Conservation (phyloP, 2,329 filamentous ascomycete species). For the Ramularia collo-cygni region DNA sequence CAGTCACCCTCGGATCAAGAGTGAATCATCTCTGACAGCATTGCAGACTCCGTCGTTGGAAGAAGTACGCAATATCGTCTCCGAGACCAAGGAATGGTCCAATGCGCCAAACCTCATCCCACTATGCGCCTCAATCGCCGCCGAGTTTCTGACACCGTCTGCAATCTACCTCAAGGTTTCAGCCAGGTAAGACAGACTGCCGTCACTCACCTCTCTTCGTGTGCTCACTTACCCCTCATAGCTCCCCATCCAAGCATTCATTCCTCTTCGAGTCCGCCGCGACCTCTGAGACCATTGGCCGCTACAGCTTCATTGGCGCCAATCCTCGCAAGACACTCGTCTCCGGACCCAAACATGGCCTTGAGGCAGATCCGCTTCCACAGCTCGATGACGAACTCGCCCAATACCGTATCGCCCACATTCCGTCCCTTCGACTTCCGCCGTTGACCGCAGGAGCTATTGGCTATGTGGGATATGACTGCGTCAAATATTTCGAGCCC, state of each 20-base stretch:
- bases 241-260: conserved; percentile 65
- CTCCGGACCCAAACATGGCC: conserved; percentile 81
- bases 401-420: conserved; percentile 69
- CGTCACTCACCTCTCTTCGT: too few relatives aligned
- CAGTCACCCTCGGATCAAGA: too few relatives aligned
- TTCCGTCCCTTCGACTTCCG: conserved; percentile 76
- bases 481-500: conserved; percentile 94
- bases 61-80: conserved; percentile 51
- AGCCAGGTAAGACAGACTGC: conserved; percentile 56
- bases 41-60: conserved; percentile 52
- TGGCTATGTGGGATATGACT: conserved; percentile 96
- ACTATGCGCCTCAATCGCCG: conserved; percentile 75
- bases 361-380: conserved; percentile 76
- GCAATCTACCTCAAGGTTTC: conserved; percentile 90
- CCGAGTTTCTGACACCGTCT: conserved; percentile 91
- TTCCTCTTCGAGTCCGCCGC: conserved; percentile 96
- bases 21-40: conserved; percentile 31
- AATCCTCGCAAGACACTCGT: conserved; percentile 70
- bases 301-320: conserved; percentile 93
- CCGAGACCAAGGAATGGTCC: conserved; percentile 43
- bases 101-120: conserved; percentile 72
- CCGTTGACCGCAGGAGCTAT: conserved; percentile 87
- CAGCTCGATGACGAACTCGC: conserved; percentile 73
- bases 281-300: conserved; percentile 80
- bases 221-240: conserved; percentile 20